phyloP scores from a whole-genome alignment of 768 basidiomycete species.

The Collybia mongolica region DNA sequence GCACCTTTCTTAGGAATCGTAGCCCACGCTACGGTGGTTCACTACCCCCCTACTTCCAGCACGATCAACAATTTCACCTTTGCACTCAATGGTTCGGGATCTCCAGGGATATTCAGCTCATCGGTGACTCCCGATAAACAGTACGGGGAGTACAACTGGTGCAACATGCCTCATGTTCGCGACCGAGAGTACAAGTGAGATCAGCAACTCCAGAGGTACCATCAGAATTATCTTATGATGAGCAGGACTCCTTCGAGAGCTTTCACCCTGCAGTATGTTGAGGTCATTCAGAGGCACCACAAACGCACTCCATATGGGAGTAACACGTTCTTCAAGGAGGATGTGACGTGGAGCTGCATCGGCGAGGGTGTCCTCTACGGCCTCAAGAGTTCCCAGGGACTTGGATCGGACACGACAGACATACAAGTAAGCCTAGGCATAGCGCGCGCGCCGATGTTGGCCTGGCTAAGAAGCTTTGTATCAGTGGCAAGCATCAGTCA shows the following conservation, averaged over 20 bases:
- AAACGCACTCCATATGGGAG: slow-evolving; percentile 51
- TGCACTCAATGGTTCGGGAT: slow-evolving; percentile 37
- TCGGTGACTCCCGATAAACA: slow-evolving; percentile 33
- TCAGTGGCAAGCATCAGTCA: slow-evolving; percentile 43
- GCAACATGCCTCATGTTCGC: slow-evolving; percentile 55
- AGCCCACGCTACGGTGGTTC: slow-evolving; percentile 21
- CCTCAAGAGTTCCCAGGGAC: slow-evolving; percentile 23
- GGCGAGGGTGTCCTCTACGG: slow-evolving; percentile 38
- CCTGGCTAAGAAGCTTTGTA: not conserved
- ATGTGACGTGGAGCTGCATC: slow-evolving; percentile 41
- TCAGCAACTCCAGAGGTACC: not conserved
- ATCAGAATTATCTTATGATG: not conserved
- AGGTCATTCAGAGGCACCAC: slow-evolving; percentile 53
- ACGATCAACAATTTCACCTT: slow-evolving; percentile 44
- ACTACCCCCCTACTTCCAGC: slow-evolving; percentile 38
- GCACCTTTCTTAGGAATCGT: slow-evolving; percentile 9
- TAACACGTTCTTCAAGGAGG: slow-evolving; percentile 51
- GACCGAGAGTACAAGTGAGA: slow-evolving; percentile 42
- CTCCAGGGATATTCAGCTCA: slow-evolving; percentile 46
- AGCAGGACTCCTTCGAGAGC: slow-evolving; percentile 33
- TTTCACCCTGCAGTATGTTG: slow-evolving; percentile 43
- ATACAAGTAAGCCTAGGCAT: slow-evolving; percentile 28
- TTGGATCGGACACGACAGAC: slow-evolving; percentile 25
- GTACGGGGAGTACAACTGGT: slow-evolving; percentile 52
- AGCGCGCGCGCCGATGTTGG: not conserved